Evolutionary conservation across 2,329 filamentous ascomycete genomes (phyloP).

Genomic region (Xylaria sp.): DNA sequence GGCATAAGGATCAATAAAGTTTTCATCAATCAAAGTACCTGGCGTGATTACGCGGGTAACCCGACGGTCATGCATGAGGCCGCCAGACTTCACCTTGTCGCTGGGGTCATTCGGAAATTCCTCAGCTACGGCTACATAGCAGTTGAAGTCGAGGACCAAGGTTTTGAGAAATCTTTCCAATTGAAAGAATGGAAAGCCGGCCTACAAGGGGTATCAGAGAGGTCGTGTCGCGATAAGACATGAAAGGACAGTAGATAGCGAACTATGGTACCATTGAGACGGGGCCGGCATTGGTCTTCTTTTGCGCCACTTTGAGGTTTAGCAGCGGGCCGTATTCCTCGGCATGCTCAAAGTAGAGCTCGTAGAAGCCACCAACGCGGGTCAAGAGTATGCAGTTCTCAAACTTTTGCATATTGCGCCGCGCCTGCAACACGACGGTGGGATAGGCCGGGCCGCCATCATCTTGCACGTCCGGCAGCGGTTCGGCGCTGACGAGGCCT

Average conservation of each 20-base stretch:
- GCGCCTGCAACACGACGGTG: conserved; percentile 87
- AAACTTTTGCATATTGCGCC: conserved; percentile 90
- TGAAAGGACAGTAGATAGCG: conserved; percentile 27
- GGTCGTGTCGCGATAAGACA: conserved; percentile 33
- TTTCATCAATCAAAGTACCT: conserved; percentile 95
- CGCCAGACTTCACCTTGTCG: conserved; percentile 78
- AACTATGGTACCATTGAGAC: conserved; percentile 80
- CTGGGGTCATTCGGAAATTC: conserved; percentile 83
- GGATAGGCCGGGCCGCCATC: conserved; percentile 73
- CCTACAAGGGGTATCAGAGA: conserved; percentile 59
- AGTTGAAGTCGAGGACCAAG: conserved; percentile 88
- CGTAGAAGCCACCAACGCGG: conserved; percentile 94
- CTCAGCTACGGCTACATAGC: conserved; percentile 93
- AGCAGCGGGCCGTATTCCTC: conserved; percentile 87
- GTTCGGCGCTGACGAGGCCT: conserved; percentile 52
- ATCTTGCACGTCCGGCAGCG: conserved; percentile 47
- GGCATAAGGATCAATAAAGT: conserved; percentile 92
- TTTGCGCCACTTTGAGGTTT: conserved; percentile 85
- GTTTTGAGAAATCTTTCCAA: conserved; percentile 92
- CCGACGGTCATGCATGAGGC: conserved; percentile 83
- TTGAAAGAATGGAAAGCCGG: conserved; percentile 93
- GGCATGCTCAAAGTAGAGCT: conserved; percentile 96
- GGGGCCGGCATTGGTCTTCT: conserved; percentile 79
- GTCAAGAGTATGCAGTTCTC: conserved; percentile 91
- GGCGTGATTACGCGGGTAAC: conserved; percentile 92